Evolutionary conservation across 768 basidiomycete genomes (phyloP).

Genomic region (Pholiota microspora): DNA sequence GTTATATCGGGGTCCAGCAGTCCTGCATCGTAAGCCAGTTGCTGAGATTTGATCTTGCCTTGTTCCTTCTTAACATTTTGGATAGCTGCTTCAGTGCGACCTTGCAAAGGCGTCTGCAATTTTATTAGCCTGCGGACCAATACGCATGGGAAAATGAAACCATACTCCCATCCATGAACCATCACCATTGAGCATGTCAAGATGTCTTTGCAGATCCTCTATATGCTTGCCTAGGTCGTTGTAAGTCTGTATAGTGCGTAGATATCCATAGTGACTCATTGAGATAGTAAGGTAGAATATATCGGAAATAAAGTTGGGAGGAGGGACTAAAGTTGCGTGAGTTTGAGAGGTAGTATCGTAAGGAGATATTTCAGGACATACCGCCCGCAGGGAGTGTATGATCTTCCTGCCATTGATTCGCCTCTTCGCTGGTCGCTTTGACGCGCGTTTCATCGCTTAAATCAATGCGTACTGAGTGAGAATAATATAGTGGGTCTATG

Average conservation of each 20-base stretch:
- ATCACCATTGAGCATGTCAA: constrained; percentile 75
- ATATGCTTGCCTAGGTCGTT: constrained; percentile 72
- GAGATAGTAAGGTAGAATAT: constrained; percentile 89
- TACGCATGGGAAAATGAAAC: constrained; percentile 5
- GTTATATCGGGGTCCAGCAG: constrained; percentile 85
- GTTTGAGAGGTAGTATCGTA: not conserved
- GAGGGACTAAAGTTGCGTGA: constrained; percentile 35
- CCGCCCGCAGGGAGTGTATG: constrained; percentile 42
- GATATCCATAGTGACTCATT: constrained; percentile 86
- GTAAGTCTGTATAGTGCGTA: constrained; percentile 76
- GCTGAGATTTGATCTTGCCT: constrained; percentile 64
- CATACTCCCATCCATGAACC: constrained; percentile 82
- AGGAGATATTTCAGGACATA: constrained; percentile 19
- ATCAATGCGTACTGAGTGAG: constrained; percentile 67
- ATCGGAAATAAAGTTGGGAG: constrained; percentile 92
- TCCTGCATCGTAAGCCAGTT: constrained; percentile 82
- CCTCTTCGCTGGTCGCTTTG: constrained; percentile 89
- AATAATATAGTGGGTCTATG: constrained; percentile 83
- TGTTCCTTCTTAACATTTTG: constrained; percentile 77
- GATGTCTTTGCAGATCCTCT: constrained; percentile 73
- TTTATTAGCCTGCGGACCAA: not conserved
- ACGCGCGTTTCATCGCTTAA: constrained; percentile 90
- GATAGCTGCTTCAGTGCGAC: constrained; percentile 75
- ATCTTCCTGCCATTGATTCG: constrained; percentile 63
- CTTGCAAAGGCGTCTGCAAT: constrained; percentile 63